Percentiles rank a stretch among this genome's conserved stretches.
These are phyloP conservation scores for Kurtzmaniella quercitrusa DNA, from an alignment of 1,139 yeast genomes.

Conservation along the genomic window DNA sequence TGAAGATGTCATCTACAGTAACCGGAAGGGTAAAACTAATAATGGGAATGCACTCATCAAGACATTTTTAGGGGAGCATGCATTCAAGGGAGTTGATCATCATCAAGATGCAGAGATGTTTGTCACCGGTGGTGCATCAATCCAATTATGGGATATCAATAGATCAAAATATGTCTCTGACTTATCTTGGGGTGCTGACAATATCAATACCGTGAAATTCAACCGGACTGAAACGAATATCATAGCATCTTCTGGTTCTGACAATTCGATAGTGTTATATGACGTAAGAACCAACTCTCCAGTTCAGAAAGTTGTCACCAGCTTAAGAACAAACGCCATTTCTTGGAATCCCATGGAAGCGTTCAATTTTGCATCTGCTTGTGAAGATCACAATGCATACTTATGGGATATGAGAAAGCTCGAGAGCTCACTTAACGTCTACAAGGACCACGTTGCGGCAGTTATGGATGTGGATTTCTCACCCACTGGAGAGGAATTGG, in stretches of 20 bases:
- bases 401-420: slow-evolving; percentile 95
- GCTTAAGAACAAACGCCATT: slow-evolving; percentile 78
- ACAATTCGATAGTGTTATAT: slow-evolving; percentile 83
- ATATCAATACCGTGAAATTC: slow-evolving; percentile 75
- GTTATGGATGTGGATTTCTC: slow-evolving; percentile 92
- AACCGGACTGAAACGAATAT: slow-evolving; percentile 88
- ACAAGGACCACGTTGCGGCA: slow-evolving; percentile 95
- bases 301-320: slow-evolving; percentile 81
- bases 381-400: slow-evolving; percentile 93
- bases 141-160: slow-evolving; percentile 85
- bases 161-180: slow-evolving; percentile 74
- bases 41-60: slow-evolving; percentile 51
- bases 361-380: slow-evolving; percentile 84
- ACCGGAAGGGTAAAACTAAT: slow-evolving; percentile 11
- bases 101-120: slow-evolving; percentile 71
- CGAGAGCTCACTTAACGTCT: slow-evolving; percentile 72
- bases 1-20: slow-evolving; percentile 24
- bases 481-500: slow-evolving; percentile 95
- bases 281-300: slow-evolving; percentile 93
- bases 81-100: slow-evolving; percentile 83
- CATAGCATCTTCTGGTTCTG: slow-evolving; percentile 88
- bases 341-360: slow-evolving; percentile 99
- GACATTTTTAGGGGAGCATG: slow-evolving; percentile 79
- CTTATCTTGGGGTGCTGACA: slow-evolving; percentile 95
- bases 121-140: slow-evolving; percentile 88